Evolutionary conservation across 345 rosid genomes (phyloP), one percentile per base, ranked within the genome.

Genomic region (Pistacia vera): DNA sequence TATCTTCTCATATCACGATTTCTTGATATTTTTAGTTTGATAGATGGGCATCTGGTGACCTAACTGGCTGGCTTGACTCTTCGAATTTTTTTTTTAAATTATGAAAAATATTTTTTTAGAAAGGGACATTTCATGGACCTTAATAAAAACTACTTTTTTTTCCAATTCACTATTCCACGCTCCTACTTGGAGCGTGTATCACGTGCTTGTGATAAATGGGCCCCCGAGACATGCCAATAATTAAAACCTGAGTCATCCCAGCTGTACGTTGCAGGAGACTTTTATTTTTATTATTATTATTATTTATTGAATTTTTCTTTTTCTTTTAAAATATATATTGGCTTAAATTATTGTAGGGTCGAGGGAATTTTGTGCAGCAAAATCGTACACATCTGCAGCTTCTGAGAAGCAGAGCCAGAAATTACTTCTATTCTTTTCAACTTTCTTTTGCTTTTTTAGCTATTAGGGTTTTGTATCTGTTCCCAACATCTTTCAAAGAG

Each of bases 21-120:
- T 2, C 3, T 12, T 30, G 18, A 67, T 44, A 5, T 0, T 62
- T 63, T 11, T 28, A 49, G 58, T 20, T 4, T 44, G 33, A 66
- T 44, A 7, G 57, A 52, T 13, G 13, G 75, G 75, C 69, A 69
- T 74, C 81, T 68, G 74, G 65, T 14, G 5, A 61, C 70, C 74
- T 28, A n/a, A 54, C 59, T 44, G 38, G 57, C 57, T 54, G n/a
- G 35, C 68, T 74, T 54, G 64, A 61, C 60, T 62, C 68, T 62
- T 44, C 49, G 3, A 25, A 2, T 1, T 73, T 66, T 73, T 70
- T 33, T 22, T 4, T 11, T 33, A 9, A 67, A 46, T 4, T 11
- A 49, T 2, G 0, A 14, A 20, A 68, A 28, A 16, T n/a, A 11
- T 11, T 59, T 25, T 13, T 41, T 3, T 3, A 10, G 68, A 68